Conservation (phyloP, 306 rosid genomes). For the Vachellia collinsii region DNA sequence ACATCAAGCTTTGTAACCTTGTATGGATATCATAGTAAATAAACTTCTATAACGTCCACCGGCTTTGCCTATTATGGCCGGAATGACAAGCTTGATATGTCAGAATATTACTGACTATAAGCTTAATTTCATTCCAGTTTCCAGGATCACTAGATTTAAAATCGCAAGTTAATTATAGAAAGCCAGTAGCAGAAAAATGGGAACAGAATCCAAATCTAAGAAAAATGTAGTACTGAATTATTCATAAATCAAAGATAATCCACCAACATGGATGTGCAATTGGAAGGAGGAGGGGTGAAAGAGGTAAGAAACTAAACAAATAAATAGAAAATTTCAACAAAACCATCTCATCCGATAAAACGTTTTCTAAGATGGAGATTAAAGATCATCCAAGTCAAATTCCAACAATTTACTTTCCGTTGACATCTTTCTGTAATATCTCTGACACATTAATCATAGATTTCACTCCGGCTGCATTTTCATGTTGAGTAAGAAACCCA, state of each 20-base stretch:
- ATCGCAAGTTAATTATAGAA: background rate
- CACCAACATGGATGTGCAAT: background rate
- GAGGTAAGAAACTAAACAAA: background rate
- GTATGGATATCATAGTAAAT: background rate
- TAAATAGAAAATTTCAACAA: background rate
- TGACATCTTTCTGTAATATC: background rate
- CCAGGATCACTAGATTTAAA: background rate
- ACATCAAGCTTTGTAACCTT: slow-evolving; percentile 4
- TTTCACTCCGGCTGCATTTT: background rate
- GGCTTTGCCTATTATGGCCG: background rate
- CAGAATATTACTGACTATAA: background rate
- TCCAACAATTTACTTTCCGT: slow-evolving; percentile 5
- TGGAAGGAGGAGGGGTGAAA: background rate
- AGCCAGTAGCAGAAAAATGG: slow-evolving; percentile 1
- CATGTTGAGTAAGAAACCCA: background rate
- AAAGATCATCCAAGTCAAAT: slow-evolving; percentile 20
- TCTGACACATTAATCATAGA: background rate
- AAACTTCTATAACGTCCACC: background rate
- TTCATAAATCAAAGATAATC: background rate
- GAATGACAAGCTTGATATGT: slow-evolving; percentile 7
- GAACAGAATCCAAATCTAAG: background rate
- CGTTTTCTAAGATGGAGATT: background rate
- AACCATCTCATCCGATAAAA: background rate
- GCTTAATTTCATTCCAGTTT: background rate
- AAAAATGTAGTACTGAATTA: background rate